Evolutionary conservation across 2,329 filamentous ascomycete genomes (phyloP).

Genomic region (Calonectria leucothoes): DNA sequence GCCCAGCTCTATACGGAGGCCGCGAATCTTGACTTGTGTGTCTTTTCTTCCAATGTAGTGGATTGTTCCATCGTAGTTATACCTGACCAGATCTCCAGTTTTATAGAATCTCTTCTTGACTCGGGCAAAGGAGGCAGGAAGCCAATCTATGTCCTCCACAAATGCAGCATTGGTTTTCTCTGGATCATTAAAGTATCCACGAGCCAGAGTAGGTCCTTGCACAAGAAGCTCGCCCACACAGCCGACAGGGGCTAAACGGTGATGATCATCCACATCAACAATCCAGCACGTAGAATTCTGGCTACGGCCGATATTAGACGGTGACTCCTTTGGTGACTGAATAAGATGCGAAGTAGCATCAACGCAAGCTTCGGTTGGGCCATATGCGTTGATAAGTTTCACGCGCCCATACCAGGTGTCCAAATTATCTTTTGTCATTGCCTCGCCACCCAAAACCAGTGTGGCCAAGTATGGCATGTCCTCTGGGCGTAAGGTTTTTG

Average conservation of each 20-base stretch:
- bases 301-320: slow-evolving; percentile 17
- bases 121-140: not conserved
- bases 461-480: slow-evolving; percentile 5
- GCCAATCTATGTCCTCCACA: not conserved
- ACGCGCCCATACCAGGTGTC: slow-evolving; percentile 15
- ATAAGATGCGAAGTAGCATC: slow-evolving; percentile 20
- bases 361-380: slow-evolving; percentile 24
- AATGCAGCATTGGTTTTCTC: not conserved
- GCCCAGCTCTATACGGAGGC: slow-evolving; percentile 44
- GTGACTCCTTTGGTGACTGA: not conserved
- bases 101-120: slow-evolving; percentile 1
- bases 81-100: slow-evolving; percentile 13
- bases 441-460: slow-evolving; percentile 24
- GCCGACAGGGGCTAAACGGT: slow-evolving; percentile 22
- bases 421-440: slow-evolving; percentile 16
- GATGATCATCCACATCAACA: slow-evolving; percentile 15
- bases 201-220: slow-evolving; percentile 52
- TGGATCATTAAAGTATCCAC: slow-evolving; percentile 57
- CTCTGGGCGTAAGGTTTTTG: slow-evolving; percentile 7
- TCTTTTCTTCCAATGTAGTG: slow-evolving; percentile 37
- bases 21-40: slow-evolving; percentile 45
- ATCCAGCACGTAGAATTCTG: slow-evolving; percentile 27
- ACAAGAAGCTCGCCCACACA: slow-evolving; percentile 29
- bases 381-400: slow-evolving; percentile 17
- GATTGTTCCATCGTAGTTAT: slow-evolving; percentile 10